Base-by-base conservation (phyloP, 2,329 filamentous ascomycete genomes). In the Colletotrichum lentis region DNA sequence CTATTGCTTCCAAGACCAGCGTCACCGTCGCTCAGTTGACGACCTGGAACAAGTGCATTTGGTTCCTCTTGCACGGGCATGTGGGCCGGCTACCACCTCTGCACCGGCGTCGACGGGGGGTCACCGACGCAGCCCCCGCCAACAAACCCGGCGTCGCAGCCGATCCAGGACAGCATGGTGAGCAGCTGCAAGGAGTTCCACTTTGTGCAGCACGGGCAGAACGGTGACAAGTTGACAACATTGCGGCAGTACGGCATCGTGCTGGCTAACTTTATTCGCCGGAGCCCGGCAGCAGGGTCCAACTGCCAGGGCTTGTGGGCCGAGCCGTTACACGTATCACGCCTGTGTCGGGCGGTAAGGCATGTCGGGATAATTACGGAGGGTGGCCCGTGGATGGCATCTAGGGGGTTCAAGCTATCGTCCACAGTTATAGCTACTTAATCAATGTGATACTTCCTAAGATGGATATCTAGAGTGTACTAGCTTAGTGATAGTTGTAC, bases 401-500 rank as follows among this genome's bases (percentile, higher is more conserved):
- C 0, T 8, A 31, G 27, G 27, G 27, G 27, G 8, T 8, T 31
- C 8, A 7, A 8, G 7, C 27, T 31, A 8, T 31, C 7, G 27
- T 2, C 7, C 8, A 31, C 7, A 2, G 7, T 31, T 31, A 8
- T 31, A 31, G 7, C 27, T 31, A 8, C 2, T 31, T 31, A 8
- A 31, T 31, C 27, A 31, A 31, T 2, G 27, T 31, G 8, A 31
- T 31, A 31, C 7, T 10, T 31, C 7, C 7, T 31, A 31, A 10
- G 27, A 31, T 31, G 27, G 7, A 31, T 7, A 31, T 5, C 18
- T 35, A 22, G 35, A 47, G 46, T 78, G 77, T 22, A 83, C 76
- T 8, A 92, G 78, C 69, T 83, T 86, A 0, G 87, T 92, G 59
- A 93, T 84, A 1, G 82, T 84, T 0, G 89, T 93, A 0, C 91